Evolutionary conservation across 2,329 filamentous ascomycete species (phyloP).

Genomic region (Fusarium musae): DNA sequence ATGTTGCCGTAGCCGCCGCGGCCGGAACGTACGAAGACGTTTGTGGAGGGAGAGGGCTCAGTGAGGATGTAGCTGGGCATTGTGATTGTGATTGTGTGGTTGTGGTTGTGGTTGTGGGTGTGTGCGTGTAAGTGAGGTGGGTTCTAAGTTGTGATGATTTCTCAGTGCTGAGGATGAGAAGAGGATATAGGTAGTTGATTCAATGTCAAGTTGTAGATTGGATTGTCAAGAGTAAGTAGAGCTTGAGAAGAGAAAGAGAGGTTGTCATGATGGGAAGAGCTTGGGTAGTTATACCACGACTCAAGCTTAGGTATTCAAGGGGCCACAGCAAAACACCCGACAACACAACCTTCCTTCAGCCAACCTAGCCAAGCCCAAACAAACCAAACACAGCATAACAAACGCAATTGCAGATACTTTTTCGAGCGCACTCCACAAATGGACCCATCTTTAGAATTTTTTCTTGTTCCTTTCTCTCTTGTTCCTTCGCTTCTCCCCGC

Average conservation of each 20-base stretch:
- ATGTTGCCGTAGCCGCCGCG: slow-evolving; percentile 68
- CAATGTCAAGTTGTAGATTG: background rate
- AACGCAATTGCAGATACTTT: slow-evolving; percentile 14
- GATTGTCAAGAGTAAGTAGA: background rate
- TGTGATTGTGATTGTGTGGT: slow-evolving; percentile 19
- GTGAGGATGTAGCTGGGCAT: slow-evolving; percentile 51
- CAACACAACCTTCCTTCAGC: background rate
- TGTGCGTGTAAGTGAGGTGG: slow-evolving; percentile 21
- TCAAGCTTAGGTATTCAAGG: background rate
- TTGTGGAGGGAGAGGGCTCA: slow-evolving; percentile 48
- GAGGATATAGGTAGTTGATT: background rate
- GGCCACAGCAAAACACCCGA: background rate
- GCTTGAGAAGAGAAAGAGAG: slow-evolving; percentile 19
- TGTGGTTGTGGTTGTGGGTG: background rate
- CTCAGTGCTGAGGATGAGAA: background rate
- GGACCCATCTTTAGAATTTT: slow-evolving; percentile 15
- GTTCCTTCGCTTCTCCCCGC: slow-evolving; percentile 30
- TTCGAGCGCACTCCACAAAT: slow-evolving; percentile 43
- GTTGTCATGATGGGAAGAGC: slow-evolving; percentile 34
- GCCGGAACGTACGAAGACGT: slow-evolving; percentile 59
- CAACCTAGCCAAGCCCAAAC: slow-evolving; percentile 1
- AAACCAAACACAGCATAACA: slow-evolving; percentile 19
- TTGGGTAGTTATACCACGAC: slow-evolving; percentile 40
- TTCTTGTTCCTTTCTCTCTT: background rate
- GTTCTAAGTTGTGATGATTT: slow-evolving; percentile 3